phyloP scores from a whole-genome alignment of 179 eudicot genomes.

The Pouteria campechiana region DNA sequence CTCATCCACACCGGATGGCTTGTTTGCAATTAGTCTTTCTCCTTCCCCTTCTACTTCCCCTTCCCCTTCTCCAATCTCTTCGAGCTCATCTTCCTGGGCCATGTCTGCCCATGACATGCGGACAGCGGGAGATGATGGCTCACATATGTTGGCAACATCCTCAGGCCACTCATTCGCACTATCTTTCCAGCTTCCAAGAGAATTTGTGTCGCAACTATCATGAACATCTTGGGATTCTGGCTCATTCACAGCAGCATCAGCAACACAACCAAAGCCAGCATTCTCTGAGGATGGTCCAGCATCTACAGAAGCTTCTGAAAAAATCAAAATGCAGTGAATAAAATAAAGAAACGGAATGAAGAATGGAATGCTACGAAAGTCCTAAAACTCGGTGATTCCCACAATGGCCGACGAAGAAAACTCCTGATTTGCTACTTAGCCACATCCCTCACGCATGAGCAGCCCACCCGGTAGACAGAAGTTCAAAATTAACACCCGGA shows the following conservation, averaged over 20 bases:
- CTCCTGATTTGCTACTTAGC: too few species aligned
- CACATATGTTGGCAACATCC: conserved; percentile 4
- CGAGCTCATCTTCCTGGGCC: conserved; percentile 84
- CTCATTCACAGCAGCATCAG: conserved; percentile 6
- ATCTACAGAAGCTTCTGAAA: conserved; percentile 12
- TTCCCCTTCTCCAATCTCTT: conserved; percentile 49
- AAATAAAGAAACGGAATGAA: background rate
- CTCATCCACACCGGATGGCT: too few species aligned
- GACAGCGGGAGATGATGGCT: conserved; percentile 3
- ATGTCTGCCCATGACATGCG: conserved; percentile 94
- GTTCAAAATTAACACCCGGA: background rate
- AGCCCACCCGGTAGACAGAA: background rate
- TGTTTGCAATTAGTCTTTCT: too few species aligned
- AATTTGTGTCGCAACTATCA: conserved; percentile 37
- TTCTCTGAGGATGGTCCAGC: conserved; percentile 9
- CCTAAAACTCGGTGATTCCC: too few species aligned
- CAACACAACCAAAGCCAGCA: conserved; percentile 7
- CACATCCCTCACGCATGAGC: background rate
- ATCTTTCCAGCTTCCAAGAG: conserved; percentile 40
- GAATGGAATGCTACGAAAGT: background rate
- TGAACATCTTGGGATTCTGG: conserved; percentile 27
- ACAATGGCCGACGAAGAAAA: too few species aligned
- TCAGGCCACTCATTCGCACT: conserved; percentile 27
- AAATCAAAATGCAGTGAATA: conserved; percentile 1
- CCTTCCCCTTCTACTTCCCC: conserved; percentile 7